A percentile compares a stretch with the other conserved stretches of the same genome.
Evolutionary conservation across 2,329 filamentous ascomycete genomes (phyloP).

Genomic region (Fusarium penzigii): DNA sequence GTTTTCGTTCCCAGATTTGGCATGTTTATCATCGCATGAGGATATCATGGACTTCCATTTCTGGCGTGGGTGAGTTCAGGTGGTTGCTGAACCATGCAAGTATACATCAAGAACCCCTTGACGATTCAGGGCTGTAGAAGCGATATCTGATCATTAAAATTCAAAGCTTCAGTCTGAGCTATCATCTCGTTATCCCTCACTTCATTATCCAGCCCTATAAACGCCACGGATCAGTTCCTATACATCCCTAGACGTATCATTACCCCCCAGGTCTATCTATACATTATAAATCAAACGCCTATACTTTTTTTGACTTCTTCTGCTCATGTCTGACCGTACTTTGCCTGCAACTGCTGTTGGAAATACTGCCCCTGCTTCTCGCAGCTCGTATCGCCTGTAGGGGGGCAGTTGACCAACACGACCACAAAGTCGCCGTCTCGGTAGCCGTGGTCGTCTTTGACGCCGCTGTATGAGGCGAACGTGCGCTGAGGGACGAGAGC

Average conservation of each 20-base stretch:
- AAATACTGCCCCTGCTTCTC: constrained; percentile 66
- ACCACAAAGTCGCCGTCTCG: constrained; percentile 84
- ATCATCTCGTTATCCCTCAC: too few species aligned
- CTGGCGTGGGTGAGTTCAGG: too few species aligned
- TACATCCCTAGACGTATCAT: constrained; percentile 14
- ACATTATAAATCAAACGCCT: constrained; percentile 9
- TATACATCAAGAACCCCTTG: too few species aligned
- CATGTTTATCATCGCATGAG: too few species aligned
- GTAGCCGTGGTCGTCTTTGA: constrained; percentile 63
- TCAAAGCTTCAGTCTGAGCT: too few species aligned
- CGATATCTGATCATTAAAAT: too few species aligned
- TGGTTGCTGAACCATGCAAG: too few species aligned
- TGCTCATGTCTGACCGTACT: constrained; percentile 31
- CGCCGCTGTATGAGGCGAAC: constrained; percentile 75
- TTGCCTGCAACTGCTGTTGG: constrained; percentile 47
- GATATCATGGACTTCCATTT: too few species aligned
- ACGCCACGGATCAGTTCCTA: not conserved
- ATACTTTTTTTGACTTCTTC: not conserved
- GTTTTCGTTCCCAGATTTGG: too few species aligned
- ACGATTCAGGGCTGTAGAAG: too few species aligned
- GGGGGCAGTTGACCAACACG: constrained; percentile 73
- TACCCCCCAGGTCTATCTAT: constrained; percentile 9
- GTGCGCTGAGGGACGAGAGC: constrained; percentile 84
- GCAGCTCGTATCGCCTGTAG: constrained; percentile 61
- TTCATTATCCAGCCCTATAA: too few species aligned